Percentiles rank a stretch among this genome's conserved stretches.
These are phyloP conservation scores for Alternaria sp. DNA, from an alignment of 2,329 filamentous ascomycete genomes.

Conservation along the genomic window DNA sequence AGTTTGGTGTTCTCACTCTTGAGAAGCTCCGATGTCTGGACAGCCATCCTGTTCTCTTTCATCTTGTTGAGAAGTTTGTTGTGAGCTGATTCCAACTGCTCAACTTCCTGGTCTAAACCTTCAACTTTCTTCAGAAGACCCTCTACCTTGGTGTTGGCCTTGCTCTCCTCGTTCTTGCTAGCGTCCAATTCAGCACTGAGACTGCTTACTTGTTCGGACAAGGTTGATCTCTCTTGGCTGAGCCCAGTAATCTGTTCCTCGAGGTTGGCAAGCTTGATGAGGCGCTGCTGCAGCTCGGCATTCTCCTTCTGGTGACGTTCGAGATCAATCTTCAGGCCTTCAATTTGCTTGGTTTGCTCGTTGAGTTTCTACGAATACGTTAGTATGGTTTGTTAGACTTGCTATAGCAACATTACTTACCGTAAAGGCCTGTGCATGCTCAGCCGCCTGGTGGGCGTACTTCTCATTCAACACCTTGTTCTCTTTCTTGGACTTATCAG, in stretches of 20 bases:
- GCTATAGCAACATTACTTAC: constrained; percentile 17
- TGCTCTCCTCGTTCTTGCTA: constrained; percentile 7
- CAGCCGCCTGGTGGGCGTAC: constrained; percentile 30
- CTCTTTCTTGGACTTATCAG: constrained; percentile 31
- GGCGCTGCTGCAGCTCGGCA: constrained; percentile 20
- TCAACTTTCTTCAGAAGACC: constrained; percentile 18
- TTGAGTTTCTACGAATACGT: constrained; percentile 16
- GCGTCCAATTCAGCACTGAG: constrained; percentile 21
- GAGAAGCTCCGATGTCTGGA: background rate
- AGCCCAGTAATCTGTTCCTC: constrained; percentile 18
- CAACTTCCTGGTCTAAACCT: constrained; percentile 17
- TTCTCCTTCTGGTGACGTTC: constrained; percentile 24
- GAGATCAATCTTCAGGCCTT: constrained; percentile 20
- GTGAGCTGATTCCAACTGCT: constrained; percentile 18
- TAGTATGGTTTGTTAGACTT: background rate
- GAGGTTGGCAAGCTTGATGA: constrained; percentile 24
- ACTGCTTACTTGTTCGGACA: constrained; percentile 15
- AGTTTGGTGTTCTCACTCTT: constrained; percentile 16
- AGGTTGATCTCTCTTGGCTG: constrained; percentile 4
- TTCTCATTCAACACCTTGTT: constrained; percentile 28
- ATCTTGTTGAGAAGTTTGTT: constrained; percentile 22
- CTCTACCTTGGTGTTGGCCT: constrained; percentile 10
- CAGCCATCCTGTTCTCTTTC: constrained; percentile 10
- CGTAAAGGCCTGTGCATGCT: constrained; percentile 28
- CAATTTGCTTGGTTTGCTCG: constrained; percentile 30